These are phyloP conservation scores for Mortierella polycephala DNA, from an alignment of 371 early-diverging fungal species.

Conservation along the genomic window DNA sequence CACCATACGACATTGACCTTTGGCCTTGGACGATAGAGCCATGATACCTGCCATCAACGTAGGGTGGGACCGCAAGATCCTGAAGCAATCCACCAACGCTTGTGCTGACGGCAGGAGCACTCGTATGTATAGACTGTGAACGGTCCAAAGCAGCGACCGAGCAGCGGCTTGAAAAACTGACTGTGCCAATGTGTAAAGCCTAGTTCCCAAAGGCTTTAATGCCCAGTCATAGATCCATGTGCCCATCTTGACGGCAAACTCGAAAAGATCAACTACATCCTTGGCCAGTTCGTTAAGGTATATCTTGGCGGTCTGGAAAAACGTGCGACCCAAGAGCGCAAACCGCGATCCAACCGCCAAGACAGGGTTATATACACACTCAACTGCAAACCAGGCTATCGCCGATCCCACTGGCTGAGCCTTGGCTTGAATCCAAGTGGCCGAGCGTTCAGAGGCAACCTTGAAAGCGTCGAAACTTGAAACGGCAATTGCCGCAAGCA, in stretches of 20 bases:
- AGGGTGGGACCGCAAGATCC: slow-evolving; percentile 43
- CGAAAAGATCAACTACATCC: slow-evolving; percentile 36
- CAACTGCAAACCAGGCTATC: slow-evolving; percentile 30
- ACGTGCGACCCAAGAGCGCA: slow-evolving; percentile 16
- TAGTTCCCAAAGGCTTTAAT: slow-evolving; percentile 15
- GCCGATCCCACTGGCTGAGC: slow-evolving; percentile 12
- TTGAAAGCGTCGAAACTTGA: background rate
- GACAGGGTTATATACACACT: slow-evolving; percentile 30
- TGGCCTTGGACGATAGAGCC: slow-evolving; percentile 30
- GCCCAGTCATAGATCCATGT: slow-evolving; percentile 30
- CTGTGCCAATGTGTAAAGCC: slow-evolving; percentile 1
- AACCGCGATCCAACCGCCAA: slow-evolving; percentile 26
- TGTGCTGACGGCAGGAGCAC: slow-evolving; percentile 15
- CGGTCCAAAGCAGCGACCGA: slow-evolving; percentile 26
- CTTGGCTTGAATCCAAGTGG: background rate
- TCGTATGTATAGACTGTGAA: background rate
- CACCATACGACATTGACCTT: slow-evolving; percentile 1
- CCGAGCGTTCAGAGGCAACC: background rate
- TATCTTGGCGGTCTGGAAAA: slow-evolving; percentile 40
- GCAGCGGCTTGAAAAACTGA: background rate
- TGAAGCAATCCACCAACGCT: slow-evolving; percentile 2
- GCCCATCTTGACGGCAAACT: slow-evolving; percentile 9
- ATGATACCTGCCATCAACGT: slow-evolving; percentile 33
- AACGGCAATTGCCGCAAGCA: background rate
- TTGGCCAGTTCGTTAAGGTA: slow-evolving; percentile 39